These are phyloP conservation scores for Apiospora rasikravindrae DNA, from an alignment of 2,329 filamentous ascomycete genomes.

Conservation along the genomic window DNA sequence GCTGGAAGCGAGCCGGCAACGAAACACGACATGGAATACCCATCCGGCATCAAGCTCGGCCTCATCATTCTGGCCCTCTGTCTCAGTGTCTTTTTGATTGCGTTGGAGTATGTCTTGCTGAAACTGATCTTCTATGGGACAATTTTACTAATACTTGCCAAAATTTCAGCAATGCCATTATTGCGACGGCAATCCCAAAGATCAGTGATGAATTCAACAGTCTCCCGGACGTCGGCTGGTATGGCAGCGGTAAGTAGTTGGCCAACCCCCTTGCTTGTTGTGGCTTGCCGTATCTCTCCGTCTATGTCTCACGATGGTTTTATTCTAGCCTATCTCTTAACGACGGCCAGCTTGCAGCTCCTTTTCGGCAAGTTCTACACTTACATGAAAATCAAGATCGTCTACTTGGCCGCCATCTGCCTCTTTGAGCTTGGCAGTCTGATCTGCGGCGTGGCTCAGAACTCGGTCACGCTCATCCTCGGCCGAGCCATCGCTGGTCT, in stretches of 20 bases:
- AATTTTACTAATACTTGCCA: neutral
- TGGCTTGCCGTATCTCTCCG: too few species aligned
- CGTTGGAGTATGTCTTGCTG: constrained; percentile 35
- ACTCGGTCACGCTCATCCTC: constrained; percentile 39
- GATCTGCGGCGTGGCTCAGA: constrained; percentile 42
- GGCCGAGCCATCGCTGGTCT: constrained; percentile 43
- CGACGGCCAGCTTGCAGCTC: constrained; percentile 38
- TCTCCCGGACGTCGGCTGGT: constrained; percentile 49
- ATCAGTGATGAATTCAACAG: constrained; percentile 38
- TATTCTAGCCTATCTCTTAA: constrained; percentile 40
- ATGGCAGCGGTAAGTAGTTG: constrained; percentile 29
- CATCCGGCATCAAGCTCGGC: constrained; percentile 22
- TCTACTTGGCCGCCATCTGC: constrained; percentile 38
- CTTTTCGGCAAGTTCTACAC: constrained; percentile 39
- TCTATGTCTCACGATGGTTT: neutral
- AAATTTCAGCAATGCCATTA: constrained; percentile 29
- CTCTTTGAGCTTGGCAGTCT: constrained; percentile 46
- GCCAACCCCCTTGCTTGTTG: too few species aligned
- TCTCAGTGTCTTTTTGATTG: constrained; percentile 41
- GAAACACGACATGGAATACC: constrained; percentile 21
- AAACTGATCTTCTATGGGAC: neutral
- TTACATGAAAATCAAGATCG: constrained; percentile 39
- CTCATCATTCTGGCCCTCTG: constrained; percentile 39
- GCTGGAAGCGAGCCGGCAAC: neutral
- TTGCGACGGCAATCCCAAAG: constrained; percentile 29